Base-by-base conservation (phyloP, 345 rosid genomes). In the Gossypium sturtianum region DNA sequence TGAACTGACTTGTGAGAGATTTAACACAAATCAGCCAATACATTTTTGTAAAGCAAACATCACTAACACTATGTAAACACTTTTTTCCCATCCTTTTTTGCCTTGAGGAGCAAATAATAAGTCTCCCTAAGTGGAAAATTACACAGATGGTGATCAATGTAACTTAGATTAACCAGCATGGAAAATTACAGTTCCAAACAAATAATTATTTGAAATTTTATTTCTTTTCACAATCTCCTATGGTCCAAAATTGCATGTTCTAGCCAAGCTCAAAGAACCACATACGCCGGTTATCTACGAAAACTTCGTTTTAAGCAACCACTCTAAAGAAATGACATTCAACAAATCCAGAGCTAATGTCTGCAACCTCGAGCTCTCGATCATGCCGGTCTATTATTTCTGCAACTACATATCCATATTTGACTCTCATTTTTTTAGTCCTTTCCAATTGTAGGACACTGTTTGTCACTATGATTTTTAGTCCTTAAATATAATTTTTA, bases 31-130 rank as follows among this genome's bases (percentile, higher is more conserved):
- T 13, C 54, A 22, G 19, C 7, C 34, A 0, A 47, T 13, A 52
- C 53, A 52, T 22, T 74, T 74, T 64, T 74, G 71, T 74, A 65
- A 48, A 74, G 71, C n/a, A 66, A 66, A 66, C 54, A 66, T 45
- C 7, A 5, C 3, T 17, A 2, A 29, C 0, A 2, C 12, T 11
- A 58, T 38, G 70, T 74, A 49, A 2, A 48, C 27, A 52, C 1
- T n/a, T 53, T 71, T 56, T 19, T 29, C 34, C 51, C 38, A 41
- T 41, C 52, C 49, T 57, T 72, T 57, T 72, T 19, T 34, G 12
- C n/a, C 75, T 12, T 15, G 20, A 22, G 66, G 15, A 43, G 52
- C 75, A 38, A 22, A 48, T 25, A 34, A 48, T 25, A 23, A 23
- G 22, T 43, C 64, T 43, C 38, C 75, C 41, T 7, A 3, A 72